A percentile compares a stretch with the other conserved stretches of the same genome.
Conservation (phyloP, 1,284 basidiomycete genomes). For the Tylopilus orsonianus region DNA sequence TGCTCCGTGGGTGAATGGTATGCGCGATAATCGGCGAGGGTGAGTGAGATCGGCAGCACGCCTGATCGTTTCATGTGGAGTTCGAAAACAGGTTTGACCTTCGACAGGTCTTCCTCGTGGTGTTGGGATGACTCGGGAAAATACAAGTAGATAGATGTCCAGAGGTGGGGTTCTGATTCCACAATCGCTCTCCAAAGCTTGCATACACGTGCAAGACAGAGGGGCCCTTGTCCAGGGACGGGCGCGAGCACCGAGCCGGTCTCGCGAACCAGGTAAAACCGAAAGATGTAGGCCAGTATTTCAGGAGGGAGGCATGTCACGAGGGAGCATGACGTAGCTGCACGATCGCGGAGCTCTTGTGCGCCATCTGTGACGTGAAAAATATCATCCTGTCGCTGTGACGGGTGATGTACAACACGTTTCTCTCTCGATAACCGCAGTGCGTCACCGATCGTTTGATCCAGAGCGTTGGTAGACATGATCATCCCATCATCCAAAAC, state of each 20-base stretch:
- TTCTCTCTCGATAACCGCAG: not conserved
- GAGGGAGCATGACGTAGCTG: not conserved
- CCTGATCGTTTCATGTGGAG: conserved; percentile 16
- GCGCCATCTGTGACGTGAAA: not conserved
- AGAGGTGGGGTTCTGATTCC: conserved; percentile 20
- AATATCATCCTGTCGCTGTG: too few relatives aligned
- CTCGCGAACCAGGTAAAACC: conserved; percentile 2
- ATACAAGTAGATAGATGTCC: conserved; percentile 17
- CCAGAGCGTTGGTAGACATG: too few relatives aligned
- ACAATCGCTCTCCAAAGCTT: conserved; percentile 14
- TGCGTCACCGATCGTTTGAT: not conserved
- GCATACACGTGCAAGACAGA: conserved; percentile 19
- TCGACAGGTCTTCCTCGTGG: conserved; percentile 7
- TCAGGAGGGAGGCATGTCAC: conserved; percentile 17
- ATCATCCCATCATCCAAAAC: too few relatives aligned
- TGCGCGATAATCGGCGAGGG: conserved; percentile 18
- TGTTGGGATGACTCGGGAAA: conserved; percentile 2
- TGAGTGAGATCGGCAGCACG: conserved; percentile 19
- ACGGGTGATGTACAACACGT: too few relatives aligned
- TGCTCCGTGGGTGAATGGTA: conserved; percentile 1
- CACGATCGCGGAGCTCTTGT: not conserved
- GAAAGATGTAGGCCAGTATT: conserved; percentile 16
- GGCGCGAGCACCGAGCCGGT: not conserved
- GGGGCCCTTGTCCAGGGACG: not conserved
- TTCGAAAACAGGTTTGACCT: conserved; percentile 6